phyloP scores from a whole-genome alignment of 495 filamentous ascomycete species.

The Annulohypoxylon bovei region DNA sequence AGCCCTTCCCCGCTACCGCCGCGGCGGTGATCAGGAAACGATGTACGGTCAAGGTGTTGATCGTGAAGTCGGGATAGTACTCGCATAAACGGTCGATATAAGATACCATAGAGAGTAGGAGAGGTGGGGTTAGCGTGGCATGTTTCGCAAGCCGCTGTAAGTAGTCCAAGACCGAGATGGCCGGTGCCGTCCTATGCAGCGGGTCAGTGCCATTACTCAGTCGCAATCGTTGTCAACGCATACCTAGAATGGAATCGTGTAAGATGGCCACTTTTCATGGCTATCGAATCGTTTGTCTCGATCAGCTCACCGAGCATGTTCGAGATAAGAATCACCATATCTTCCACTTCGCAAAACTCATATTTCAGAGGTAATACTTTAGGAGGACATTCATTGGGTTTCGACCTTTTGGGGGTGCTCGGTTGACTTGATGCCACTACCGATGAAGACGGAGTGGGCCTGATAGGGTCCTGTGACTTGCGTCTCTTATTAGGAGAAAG shows the following conservation, averaged over 20 bases:
- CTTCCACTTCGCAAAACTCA: conserved; percentile 78
- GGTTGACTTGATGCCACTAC: conserved; percentile 48
- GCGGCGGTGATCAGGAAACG: conserved; percentile 96
- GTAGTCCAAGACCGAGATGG: conserved; percentile 93
- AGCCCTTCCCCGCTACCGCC: conserved; percentile 93
- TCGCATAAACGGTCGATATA: conserved; percentile 97
- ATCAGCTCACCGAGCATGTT: conserved; percentile 97
- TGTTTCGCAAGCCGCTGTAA: conserved; percentile 91
- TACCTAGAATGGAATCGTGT: conserved; percentile 96
- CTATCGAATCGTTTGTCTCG: conserved; percentile 88
- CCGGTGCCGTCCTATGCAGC: conserved; percentile 77
- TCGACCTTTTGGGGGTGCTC: conserved; percentile 57
- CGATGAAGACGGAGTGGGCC: conserved; percentile 61
- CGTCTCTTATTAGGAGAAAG: conserved; percentile 58
- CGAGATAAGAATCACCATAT: conserved; percentile 88
- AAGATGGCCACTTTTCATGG: conserved; percentile 81
- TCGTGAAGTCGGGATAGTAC: conserved; percentile 90
- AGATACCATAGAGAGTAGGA: conserved; percentile 99
- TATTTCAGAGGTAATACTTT: conserved; percentile 82
- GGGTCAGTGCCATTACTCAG: conserved; percentile 37
- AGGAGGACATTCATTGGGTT: conserved; percentile 51
- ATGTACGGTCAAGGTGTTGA: conserved; percentile 93
- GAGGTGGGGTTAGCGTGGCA: conserved; percentile 89
- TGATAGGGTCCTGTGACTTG: conserved; percentile 61
- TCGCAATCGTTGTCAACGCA: conserved; percentile 4